Conservation (phyloP, 2,329 filamentous ascomycete species). For the Gaeumannomyces tritici region DNA sequence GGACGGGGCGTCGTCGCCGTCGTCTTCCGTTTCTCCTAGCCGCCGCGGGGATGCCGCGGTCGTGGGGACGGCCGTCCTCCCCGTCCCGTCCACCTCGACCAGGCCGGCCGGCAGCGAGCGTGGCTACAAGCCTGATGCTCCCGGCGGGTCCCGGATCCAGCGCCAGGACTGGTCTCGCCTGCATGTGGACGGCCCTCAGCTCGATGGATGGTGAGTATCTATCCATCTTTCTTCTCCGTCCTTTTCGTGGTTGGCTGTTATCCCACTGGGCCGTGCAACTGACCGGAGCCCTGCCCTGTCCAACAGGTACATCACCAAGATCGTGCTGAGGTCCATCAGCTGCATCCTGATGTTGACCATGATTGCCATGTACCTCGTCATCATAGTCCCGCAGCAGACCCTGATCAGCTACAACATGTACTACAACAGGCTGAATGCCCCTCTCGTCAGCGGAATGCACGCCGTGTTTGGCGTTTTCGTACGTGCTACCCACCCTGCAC, state of each 20-base stretch:
- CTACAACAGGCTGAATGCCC: neutral
- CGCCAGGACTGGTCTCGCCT: neutral
- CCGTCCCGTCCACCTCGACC: neutral
- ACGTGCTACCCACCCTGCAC: too few species aligned
- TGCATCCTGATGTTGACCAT: neutral
- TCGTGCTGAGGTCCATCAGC: conserved; percentile 10
- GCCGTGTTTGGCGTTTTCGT: neutral
- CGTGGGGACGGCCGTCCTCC: neutral
- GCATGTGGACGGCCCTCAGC: neutral
- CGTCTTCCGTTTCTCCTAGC: neutral
- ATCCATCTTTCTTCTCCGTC: neutral
- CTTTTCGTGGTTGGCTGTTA: too few species aligned
- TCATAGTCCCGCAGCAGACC: neutral
- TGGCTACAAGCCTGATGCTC: neutral
- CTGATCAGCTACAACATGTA: neutral
- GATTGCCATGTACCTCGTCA: neutral
- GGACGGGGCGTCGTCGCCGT: neutral
- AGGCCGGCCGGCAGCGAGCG: neutral
- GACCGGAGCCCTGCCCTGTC: neutral
- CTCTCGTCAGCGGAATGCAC: neutral
- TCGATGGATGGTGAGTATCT: conserved; percentile 7
- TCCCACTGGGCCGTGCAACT: neutral
- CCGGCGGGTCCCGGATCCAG: too few species aligned
- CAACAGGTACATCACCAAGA: conserved; percentile 10
- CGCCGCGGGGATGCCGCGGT: neutral